These are phyloP conservation scores for Wallacemonas sp. DNA, from an alignment of 208 protist genomes.

Conservation along the genomic window DNA sequence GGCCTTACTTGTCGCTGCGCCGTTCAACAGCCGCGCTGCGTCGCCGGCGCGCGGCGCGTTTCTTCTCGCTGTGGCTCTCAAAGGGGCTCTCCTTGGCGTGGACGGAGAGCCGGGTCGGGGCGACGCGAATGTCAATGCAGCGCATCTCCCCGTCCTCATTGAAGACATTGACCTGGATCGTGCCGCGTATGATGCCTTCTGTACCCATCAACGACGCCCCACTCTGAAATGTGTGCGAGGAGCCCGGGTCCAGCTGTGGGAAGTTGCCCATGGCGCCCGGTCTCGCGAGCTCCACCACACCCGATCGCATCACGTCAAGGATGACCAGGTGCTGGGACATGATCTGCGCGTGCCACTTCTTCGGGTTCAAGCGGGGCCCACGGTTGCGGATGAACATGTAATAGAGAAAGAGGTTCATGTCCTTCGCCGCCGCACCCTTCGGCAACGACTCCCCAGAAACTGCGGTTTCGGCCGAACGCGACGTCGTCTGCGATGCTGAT, in stretches of 20 bases:
- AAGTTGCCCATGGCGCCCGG: conserved; percentile 80
- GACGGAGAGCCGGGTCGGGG: conserved; percentile 57
- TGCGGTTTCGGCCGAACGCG: neutral
- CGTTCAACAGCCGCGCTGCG: conserved; percentile 5
- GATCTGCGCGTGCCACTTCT: conserved; percentile 76
- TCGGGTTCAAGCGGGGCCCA: conserved; percentile 45
- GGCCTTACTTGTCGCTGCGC: conserved; percentile 13
- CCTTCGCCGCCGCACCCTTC: neutral
- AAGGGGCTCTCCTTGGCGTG: neutral
- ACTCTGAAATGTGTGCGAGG: conserved; percentile 75
- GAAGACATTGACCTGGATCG: conserved; percentile 81
- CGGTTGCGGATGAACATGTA: conserved; percentile 78
- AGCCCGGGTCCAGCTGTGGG: conserved; percentile 63
- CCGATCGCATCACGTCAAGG: conserved; percentile 35
- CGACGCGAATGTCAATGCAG: conserved; percentile 66
- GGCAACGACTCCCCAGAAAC: conserved; percentile 1
- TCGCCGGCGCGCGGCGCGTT: conserved; percentile 1
- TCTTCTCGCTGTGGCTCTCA: neutral
- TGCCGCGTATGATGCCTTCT: conserved; percentile 74
- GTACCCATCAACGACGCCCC: conserved; percentile 51
- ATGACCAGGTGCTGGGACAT: conserved; percentile 77
- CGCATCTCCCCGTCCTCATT: conserved; percentile 67
- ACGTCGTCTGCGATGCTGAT: neutral
- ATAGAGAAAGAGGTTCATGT: conserved; percentile 69
- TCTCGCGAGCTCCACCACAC: conserved; percentile 65